phyloP scores from a whole-genome alignment of 1,284 basidiomycete genomes.

The Puccinia hordei region DNA sequence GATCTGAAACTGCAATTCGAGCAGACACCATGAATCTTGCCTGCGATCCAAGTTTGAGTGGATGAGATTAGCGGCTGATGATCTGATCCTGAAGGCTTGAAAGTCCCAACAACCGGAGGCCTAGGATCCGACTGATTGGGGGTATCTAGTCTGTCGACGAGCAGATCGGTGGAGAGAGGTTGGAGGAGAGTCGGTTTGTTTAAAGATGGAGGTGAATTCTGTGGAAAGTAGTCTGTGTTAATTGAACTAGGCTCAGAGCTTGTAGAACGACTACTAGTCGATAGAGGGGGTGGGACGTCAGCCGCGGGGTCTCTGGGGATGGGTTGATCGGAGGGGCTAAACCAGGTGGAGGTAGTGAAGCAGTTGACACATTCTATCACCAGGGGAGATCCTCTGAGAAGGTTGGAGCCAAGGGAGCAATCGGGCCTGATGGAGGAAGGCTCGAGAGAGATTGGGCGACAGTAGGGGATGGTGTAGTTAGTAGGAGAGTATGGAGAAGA shows the following conservation, averaged over 20 bases:
- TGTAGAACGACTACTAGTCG: conserved; percentile 11
- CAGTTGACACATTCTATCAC: neutral
- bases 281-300: neutral
- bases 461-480: neutral
- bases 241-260: conserved; percentile 14
- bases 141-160: neutral
- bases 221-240: conserved; percentile 2
- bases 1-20: neutral
- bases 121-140: neutral
- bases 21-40: conserved; percentile 3
- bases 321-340: neutral
- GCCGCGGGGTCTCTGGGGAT: neutral
- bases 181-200: neutral
- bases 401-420: neutral
- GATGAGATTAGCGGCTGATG: neutral
- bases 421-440: neutral
- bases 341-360: conserved; percentile 9
- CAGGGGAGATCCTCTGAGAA: neutral
- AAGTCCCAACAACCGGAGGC: conserved; percentile 13
- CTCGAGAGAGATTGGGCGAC: neutral
- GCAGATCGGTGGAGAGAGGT: neutral
- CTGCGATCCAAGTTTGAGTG: neutral
- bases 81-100: neutral
- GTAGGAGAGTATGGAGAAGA: neutral
- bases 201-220: neutral